Percentiles rank a stretch among this genome's conserved stretches.
These are phyloP conservation scores for Vigna trinervia DNA, from an alignment of 306 rosid species.

Conservation along the genomic window DNA sequence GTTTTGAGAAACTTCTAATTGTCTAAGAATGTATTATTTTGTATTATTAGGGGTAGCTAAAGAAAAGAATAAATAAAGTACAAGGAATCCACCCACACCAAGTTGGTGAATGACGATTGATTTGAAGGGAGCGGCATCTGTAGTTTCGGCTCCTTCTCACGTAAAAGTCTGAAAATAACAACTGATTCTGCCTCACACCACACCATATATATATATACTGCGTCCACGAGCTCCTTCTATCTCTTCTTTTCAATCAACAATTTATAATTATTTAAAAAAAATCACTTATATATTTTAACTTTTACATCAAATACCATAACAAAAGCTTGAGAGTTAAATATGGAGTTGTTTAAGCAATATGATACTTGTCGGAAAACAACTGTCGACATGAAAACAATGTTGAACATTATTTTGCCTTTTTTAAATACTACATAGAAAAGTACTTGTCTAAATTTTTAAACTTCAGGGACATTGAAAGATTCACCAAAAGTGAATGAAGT, in stretches of 20 bases:
- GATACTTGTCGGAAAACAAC: too few relatives aligned
- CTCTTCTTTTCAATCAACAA: neutral
- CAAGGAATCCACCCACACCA: slow-evolving; percentile 10
- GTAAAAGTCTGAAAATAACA: slow-evolving; percentile 14
- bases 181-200: slow-evolving; percentile 30
- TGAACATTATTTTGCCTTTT: neutral
- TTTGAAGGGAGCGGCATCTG: slow-evolving; percentile 32
- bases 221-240: neutral
- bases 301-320: neutral
- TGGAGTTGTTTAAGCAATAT: neutral
- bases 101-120: slow-evolving; percentile 14
- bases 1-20: too few relatives aligned
- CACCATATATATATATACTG: neutral
- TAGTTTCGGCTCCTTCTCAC: slow-evolving; percentile 8
- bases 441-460: too few relatives aligned
- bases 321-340: neutral
- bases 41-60: neutral
- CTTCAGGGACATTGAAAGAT: too few relatives aligned
- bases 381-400: too few relatives aligned
- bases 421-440: neutral
- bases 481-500: too few relatives aligned
- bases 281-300: neutral
- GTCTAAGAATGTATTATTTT: too few relatives aligned
- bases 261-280: neutral
- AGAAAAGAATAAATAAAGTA: slow-evolving; percentile 24